Base-by-base conservation (phyloP, 2,329 filamentous ascomycete genomes). In the Aspergillus novoparasiticus region DNA sequence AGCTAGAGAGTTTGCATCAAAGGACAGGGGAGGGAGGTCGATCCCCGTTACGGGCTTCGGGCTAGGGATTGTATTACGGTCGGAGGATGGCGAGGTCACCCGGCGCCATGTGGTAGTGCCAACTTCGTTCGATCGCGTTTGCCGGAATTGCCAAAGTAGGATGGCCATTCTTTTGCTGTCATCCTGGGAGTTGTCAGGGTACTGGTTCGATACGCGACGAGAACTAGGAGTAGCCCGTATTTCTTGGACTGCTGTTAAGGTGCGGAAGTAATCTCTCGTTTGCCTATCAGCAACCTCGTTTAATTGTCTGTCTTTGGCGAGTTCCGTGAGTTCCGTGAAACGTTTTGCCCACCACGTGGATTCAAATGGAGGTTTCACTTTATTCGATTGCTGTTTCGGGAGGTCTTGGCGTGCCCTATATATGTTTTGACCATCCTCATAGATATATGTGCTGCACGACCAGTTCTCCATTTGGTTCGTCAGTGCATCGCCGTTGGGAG, bases 131-230 rank as follows among this genome's bases (percentile, higher is more conserved):
- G 72, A 70, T 8, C 72, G 69, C n/a, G 79, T 79, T 66, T 81
- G 76, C 8, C 77, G 78, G 69, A 83, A 83, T 58, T 78, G 80
- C 81, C 81, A 83, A 21, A 81, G 72, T 16, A 83, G 63, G 51
- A 82, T 75, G 2, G 79, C 79, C 72, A 81, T 78, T 30, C 78
- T 72, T 65, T 78, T 76, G 48, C 73, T 72, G 51, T 76, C 71
- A 21, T 72, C 71, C 14, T 64, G 66, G 2, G 69, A 55, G n/a
- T 70, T 68, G 11, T 64, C 60, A 41, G 68, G 65, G 60, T 72
- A 73, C 36, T 71, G 70, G 46, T 68, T 73, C 1, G 75, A 71
- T 12, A 74, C 61, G 10, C 73, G 69, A 6, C 69, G 71, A 34
- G 71, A 68, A 60, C 60, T 69, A 34, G 69, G 63, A 32, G 70